Base-by-base conservation (phyloP, 1,139 yeast genomes). In the Protomyces macrosporus region DNA sequence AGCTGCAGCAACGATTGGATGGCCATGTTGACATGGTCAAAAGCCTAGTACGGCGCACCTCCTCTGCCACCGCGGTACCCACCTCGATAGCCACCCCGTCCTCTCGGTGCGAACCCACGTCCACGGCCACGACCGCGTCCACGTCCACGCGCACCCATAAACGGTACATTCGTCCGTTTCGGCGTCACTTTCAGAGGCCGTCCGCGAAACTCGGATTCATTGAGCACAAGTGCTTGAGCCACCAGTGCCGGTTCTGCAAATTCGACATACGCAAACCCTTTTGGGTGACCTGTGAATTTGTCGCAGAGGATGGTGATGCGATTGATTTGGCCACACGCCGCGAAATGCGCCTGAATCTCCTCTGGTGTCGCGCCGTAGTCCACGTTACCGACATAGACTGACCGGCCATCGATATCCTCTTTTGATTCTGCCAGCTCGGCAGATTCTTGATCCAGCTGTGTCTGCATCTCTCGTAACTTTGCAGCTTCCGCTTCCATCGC, bases 301-400 rank as follows among this genome's bases (percentile, higher is more conserved):
- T 89, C 87, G 68, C 82, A 78, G 73, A 87, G 76, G 63, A 91
- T 87, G 0, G 97, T 91, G 48, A 91, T 91, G 70, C 97, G 80
- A 70, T 89, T 86, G 57, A 91, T 88, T 2, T 82, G 80, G 0
- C 97, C 98, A 65, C 87, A 85, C 7, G 82, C 75, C 60, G 84
- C 81, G 75, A 91, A 90, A 69, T 86, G 88, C 63, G 86, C 84
- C 72, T 90, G 95, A 50, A 91, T 78, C 71, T 88, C 93, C 67
- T 86, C 84, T 7, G 97, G 96, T 3, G 91, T 83, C 3, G 91
- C 77, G 10, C 83, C 86, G 71, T 86, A 86, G 71, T 89, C 95
- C 33, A 91, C 95, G 71, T 90, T 90, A 23, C 97, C 96, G 30
- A 91, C 89, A 73, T 87, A 91, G 34, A 91, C 81, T 1, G 96